Evolutionary conservation across 371 early-diverging fungal genomes (phyloP), one percentile per base, ranked within the genome.

Genomic region (Rhizopus delemar): DNA sequence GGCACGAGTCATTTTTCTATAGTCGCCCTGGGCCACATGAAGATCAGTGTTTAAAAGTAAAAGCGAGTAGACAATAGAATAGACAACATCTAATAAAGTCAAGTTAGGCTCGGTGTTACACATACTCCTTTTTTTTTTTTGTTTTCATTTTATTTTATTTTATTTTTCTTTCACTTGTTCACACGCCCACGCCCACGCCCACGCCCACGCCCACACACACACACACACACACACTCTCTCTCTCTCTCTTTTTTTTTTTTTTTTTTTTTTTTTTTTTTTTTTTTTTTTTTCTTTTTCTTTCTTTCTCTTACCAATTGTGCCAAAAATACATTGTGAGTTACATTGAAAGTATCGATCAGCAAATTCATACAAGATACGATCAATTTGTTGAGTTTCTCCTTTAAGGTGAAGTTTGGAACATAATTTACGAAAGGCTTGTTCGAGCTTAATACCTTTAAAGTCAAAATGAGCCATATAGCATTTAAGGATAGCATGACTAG

Each of bases 41-140:
- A 94, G 78, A 68, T 96, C 96, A 5, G 96, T 96, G 68, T 95
- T 95, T 9, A 96, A 83, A 50, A 96, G 69, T 54, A 96, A 71
- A 4, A 93, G 54, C 8, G 93, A 93, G 63, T 91, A 94, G 0
- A 89, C 75, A 57, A 93, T 83, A 8, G 89, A 87, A 62, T 96
- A 88, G 0, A 92, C 90, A n/a, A 89, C 89, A 56, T 87, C 72
- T 41, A 70, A 48, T 31, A 16, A 9, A 22, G 22, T 22, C 22
- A 22, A 22, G 22, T 22, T 22, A 38, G 57, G 51, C 13, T 89
- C 91, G 53, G 86, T 71, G 60, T 87, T 85, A 38, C 11, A 51
- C n/a, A 53, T 28, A 1, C 22, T 22, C 22, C 22, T 22, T 22
- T 22, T 22, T 22, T 22, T 22, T 22, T 22, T 22, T 22, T 22